These are phyloP conservation scores for Diaporthe aspalathi DNA, from an alignment of 2,329 filamentous ascomycete genomes.

Conservation along the genomic window DNA sequence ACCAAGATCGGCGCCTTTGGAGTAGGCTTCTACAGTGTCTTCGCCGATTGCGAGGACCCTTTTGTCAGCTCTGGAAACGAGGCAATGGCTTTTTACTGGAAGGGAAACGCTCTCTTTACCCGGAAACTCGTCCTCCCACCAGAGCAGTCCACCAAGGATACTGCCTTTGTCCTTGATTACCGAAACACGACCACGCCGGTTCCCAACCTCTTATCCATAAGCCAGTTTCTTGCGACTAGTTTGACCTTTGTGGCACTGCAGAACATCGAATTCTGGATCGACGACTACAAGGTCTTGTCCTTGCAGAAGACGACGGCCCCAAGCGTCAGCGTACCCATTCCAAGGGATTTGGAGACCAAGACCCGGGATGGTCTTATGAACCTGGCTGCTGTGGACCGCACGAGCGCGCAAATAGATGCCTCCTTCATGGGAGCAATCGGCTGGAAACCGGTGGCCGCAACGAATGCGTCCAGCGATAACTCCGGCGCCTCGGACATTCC, in stretches of 20 bases:
- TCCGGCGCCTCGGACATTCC: slow-evolving; percentile 66
- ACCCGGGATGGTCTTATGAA: slow-evolving; percentile 93
- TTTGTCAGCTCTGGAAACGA: slow-evolving; percentile 93
- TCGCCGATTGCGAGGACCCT: slow-evolving; percentile 96
- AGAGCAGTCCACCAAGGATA: slow-evolving; percentile 75
- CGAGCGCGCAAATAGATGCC: slow-evolving; percentile 92
- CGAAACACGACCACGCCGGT: slow-evolving; percentile 88
- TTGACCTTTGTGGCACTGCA: slow-evolving; percentile 94
- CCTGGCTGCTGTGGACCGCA: slow-evolving; percentile 81
- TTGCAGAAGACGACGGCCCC: slow-evolving; percentile 89
- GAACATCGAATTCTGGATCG: slow-evolving; percentile 88
- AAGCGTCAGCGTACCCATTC: slow-evolving; percentile 76
- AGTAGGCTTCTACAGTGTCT: slow-evolving; percentile 98
- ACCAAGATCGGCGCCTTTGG: slow-evolving; percentile 99
- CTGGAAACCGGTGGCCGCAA: slow-evolving; percentile 73
- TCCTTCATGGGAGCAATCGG: slow-evolving; percentile 88
- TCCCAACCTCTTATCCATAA: slow-evolving; percentile 85
- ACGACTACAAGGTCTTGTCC: slow-evolving; percentile 83
- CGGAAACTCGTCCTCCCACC: slow-evolving; percentile 81
- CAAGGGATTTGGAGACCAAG: slow-evolving; percentile 81
- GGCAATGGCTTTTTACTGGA: slow-evolving; percentile 99
- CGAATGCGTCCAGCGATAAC: slow-evolving; percentile 54
- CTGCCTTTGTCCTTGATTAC: slow-evolving; percentile 95
- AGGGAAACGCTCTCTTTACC: slow-evolving; percentile 96
- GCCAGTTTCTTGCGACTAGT: slow-evolving; percentile 94